These are phyloP conservation scores for Paraconiothyrium sp. DNA, from an alignment of 2,329 filamentous ascomycete genomes.

Conservation along the genomic window DNA sequence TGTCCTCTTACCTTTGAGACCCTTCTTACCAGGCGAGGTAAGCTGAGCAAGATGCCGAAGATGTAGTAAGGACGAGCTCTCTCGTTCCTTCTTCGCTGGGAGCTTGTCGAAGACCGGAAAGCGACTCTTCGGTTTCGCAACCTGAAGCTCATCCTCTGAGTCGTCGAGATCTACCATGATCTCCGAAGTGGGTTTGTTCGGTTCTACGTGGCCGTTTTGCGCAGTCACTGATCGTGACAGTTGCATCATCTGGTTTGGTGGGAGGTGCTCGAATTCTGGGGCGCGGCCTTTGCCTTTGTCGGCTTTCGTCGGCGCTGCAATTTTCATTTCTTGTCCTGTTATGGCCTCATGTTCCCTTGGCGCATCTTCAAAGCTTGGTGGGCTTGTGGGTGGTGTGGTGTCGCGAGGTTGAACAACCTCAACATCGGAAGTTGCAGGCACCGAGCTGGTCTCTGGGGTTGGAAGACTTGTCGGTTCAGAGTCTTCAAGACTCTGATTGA, in stretches of 20 bases:
- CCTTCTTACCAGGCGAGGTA: conserved; percentile 67
- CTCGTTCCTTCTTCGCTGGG: conserved; percentile 69
- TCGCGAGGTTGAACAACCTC: conserved; percentile 47
- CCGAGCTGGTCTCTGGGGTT: conserved; percentile 52
- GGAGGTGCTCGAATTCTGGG: conserved; percentile 48
- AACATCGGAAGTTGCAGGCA: conserved; percentile 71
- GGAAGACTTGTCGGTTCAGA: conserved; percentile 23
- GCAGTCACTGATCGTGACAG: conserved; percentile 25
- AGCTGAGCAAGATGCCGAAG: conserved; percentile 80
- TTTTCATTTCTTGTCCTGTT: no score
- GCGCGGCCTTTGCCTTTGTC: conserved; percentile 72
- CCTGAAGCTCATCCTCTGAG: conserved; percentile 72
- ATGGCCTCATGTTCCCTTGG: conserved; percentile 17
- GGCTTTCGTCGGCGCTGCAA: conserved; percentile 35
- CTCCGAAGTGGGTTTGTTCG: conserved; percentile 13
- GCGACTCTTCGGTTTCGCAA: conserved; percentile 57
- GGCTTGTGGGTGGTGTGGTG: conserved; percentile 58
- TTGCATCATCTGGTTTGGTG: conserved; percentile 35
- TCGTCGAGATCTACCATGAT: conserved; percentile 54
- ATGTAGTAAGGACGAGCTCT: conserved; percentile 70
- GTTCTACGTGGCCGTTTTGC: conserved; percentile 25
- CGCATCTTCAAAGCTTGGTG: conserved; percentile 39
- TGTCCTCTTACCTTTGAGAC: conserved; percentile 55
- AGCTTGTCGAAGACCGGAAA: conserved; percentile 72
- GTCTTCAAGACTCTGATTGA: conserved; percentile 55